Conservation (phyloP, 2,329 filamentous ascomycete genomes). For the Cladosporium sp. region DNA sequence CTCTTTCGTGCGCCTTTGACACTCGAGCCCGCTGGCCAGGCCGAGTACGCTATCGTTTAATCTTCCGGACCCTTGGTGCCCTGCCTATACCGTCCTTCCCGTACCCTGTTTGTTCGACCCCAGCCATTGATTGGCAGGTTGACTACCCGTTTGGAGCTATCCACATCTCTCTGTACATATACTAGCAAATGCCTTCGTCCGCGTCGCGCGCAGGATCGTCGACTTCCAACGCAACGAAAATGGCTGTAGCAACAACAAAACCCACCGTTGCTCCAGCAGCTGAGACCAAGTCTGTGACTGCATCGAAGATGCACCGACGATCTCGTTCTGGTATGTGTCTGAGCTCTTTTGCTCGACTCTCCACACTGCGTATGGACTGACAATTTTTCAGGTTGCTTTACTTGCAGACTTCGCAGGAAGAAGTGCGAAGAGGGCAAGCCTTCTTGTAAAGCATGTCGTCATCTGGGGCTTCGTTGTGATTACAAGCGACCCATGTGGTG, state of each 20-base stretch:
- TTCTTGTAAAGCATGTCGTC: constrained; percentile 60
- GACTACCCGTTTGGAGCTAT: constrained; percentile 18
- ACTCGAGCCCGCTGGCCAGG: constrained; percentile 45
- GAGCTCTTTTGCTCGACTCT: background rate
- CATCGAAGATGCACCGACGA: constrained; percentile 85
- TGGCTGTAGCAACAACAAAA: constrained; percentile 38
- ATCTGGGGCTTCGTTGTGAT: constrained; percentile 82
- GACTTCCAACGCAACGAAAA: constrained; percentile 42
- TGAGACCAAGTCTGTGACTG: constrained; percentile 54
- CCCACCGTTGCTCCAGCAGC: constrained; percentile 36
- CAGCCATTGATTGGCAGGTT: constrained; percentile 26
- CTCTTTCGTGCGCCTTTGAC: constrained; percentile 31
- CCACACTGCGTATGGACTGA: constrained; percentile 27
- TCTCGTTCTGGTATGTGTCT: constrained; percentile 80
- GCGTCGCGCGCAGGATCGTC: constrained; percentile 36
- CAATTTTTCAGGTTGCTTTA: constrained; percentile 57
- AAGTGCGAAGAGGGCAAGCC: constrained; percentile 66
- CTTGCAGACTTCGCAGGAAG: constrained; percentile 63
- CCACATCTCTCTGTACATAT: constrained; percentile 38
- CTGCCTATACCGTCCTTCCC: constrained; percentile 24
- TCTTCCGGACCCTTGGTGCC: constrained; percentile 29
- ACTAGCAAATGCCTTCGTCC: constrained; percentile 42
- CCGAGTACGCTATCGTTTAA: constrained; percentile 41
- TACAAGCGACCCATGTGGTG: constrained; percentile 98
- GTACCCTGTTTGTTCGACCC: constrained; percentile 23